phyloP scores from a whole-genome alignment of 139 green algal species.

The Ettlia oleoabundans region DNA sequence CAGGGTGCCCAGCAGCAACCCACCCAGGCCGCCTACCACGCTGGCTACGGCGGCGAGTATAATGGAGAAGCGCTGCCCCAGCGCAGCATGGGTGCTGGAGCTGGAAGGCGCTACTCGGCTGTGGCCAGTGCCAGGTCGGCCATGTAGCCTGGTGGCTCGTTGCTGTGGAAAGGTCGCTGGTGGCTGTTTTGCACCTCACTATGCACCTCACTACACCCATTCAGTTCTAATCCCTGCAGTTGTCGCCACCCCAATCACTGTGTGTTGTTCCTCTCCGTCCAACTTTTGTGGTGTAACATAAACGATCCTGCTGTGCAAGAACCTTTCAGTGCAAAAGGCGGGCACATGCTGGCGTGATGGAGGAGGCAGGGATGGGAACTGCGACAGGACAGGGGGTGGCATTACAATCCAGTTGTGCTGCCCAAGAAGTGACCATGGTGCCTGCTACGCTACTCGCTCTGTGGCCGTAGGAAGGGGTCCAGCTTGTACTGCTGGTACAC shows the following conservation, averaged over 20 bases:
- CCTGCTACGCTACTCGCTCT: too few species aligned
- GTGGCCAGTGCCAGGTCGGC: neutral
- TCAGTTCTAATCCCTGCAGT: neutral
- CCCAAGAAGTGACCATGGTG: neutral
- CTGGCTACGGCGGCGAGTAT: neutral
- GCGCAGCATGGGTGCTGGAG: neutral
- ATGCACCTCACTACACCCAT: neutral
- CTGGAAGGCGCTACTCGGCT: slow-evolving; percentile 33
- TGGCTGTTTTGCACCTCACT: neutral
- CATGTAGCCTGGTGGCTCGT: neutral
- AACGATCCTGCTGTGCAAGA: too few species aligned
- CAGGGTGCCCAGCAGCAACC: neutral
- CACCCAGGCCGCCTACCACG: neutral
- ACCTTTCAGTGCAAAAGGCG: too few species aligned
- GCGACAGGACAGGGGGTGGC: too few species aligned
- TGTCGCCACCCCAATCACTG: too few species aligned
- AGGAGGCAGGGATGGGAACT: too few species aligned
- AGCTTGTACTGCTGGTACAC: slow-evolving; percentile 31
- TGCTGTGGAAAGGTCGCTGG: neutral
- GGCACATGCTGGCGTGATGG: too few species aligned
- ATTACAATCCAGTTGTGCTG: neutral
- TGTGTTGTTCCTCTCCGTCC: too few species aligned
- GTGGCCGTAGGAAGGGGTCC: slow-evolving; percentile 58
- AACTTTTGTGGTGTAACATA: too few species aligned
- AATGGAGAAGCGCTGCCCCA: neutral